Evolutionary conservation across 2,329 filamentous ascomycete genomes (phyloP), one percentile per base, ranked within the genome.

Genomic region (Madurella mycetomatis): DNA sequence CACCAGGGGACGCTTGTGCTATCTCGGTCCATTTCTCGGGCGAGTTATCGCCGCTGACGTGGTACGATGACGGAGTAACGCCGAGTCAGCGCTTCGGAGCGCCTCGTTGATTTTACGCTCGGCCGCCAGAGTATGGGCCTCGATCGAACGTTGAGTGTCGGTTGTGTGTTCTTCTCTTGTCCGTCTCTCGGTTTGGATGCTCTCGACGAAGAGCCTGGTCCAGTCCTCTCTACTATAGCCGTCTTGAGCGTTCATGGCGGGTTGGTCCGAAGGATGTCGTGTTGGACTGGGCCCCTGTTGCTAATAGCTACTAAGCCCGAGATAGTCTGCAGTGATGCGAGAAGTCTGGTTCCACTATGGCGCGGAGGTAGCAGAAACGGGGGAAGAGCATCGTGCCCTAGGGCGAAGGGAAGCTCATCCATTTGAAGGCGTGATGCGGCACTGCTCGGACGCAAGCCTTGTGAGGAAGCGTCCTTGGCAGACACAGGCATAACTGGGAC

Each of bases 81-180:
- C 17, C 17, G 2, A 12, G 34, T 34, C 39, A 18, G 25, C 25
- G 34, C 11, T 37, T 9, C 49, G 37, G 9, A 53, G 19, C 2
- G 53, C 56, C 5, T 50, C 41, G 19, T 4, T 11, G 17, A 59
- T 55, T 19, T 59, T 59, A 11, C 19, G 43, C 25, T 51, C 19
- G 5, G 57, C 52, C 8, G 57, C 57, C 11, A 17, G 12, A 1
- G 43, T 50, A 17, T 59, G 53, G 7, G 37, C 13, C 5, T 13
- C 34, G 9, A 51, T 45, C 0, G 57, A 39, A n/a, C 31, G 42
- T 12, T 15, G n/a, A 16, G 37, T 34, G 44, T 59, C 54, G 5
- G 49, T 37, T 12, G 54, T 59, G 45, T 57, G 54, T 13, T 51
- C 19, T 18, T 59, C 51, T n/a, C 49, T 31, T 18, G 30, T 15